A percentile compares a stretch with the other conserved stretches of the same genome.
These are phyloP conservation scores for Cymodocea nodosa DNA, from an alignment of 116 monocot species.

Conservation along the genomic window DNA sequence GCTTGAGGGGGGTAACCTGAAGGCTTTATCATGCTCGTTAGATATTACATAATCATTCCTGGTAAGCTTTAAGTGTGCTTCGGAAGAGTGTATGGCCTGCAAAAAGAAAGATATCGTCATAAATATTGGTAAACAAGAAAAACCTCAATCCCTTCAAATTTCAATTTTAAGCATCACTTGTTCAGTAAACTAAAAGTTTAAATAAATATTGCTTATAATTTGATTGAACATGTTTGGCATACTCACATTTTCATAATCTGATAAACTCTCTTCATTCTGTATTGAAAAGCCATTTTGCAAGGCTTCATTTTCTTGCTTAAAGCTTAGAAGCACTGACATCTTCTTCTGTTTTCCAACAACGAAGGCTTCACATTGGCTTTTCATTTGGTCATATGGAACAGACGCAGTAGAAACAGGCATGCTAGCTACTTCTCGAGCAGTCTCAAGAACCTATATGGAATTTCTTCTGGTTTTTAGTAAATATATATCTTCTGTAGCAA, in stretches of 20 bases:
- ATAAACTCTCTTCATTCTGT: conserved; percentile 8
- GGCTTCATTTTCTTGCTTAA: conserved; percentile 39
- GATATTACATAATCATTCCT: conserved; percentile 14
- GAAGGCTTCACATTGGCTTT: conserved; percentile 86
- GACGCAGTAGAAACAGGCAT: conserved; percentile 27
- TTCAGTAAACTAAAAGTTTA: too few species aligned
- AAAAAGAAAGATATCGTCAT: background rate
- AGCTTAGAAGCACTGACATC: conserved; percentile 80
- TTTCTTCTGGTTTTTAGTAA: background rate
- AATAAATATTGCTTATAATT: too few species aligned
- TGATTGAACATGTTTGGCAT: background rate
- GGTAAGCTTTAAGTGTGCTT: background rate
- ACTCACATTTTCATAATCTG: conserved; percentile 31
- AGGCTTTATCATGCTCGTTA: conserved; percentile 43
- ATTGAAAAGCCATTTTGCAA: conserved; percentile 3
- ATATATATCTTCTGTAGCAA: background rate
- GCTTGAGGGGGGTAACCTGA: conserved; percentile 85
- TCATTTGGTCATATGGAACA: conserved; percentile 91
- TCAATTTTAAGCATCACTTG: too few species aligned
- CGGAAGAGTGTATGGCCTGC: background rate
- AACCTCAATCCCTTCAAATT: too few species aligned
- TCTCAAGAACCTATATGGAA: conserved; percentile 53
- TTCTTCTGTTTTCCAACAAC: conserved; percentile 84
- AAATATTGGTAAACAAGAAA: background rate
- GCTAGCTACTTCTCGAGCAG: conserved; percentile 52